phyloP scores from a whole-genome alignment of 2,329 filamentous ascomycete species.

The Leptosphaerulina australis region DNA sequence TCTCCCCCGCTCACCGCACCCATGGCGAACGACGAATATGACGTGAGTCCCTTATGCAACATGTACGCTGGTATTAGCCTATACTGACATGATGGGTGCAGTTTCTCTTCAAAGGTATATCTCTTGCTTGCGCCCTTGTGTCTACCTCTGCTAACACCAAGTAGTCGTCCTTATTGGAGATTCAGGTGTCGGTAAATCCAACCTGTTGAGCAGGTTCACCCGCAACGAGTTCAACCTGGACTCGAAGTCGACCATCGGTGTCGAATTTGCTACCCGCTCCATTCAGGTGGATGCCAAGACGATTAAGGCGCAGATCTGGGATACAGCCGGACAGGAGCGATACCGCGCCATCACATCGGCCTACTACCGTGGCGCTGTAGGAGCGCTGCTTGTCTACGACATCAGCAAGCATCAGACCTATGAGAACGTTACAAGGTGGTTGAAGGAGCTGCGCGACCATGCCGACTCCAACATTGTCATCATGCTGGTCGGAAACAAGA shows the following conservation, averaged over 20 bases:
- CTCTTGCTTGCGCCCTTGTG: slow-evolving; percentile 17
- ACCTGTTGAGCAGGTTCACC: slow-evolving; percentile 98
- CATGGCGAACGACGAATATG: slow-evolving; percentile 99
- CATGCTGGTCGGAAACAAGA: slow-evolving; percentile 99
- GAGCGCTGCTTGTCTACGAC: slow-evolving; percentile 97
- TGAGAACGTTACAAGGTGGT: slow-evolving; percentile 97
- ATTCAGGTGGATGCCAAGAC: slow-evolving; percentile 99
- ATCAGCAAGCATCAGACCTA: slow-evolving; percentile 99
- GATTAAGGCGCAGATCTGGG: slow-evolving; percentile 99
- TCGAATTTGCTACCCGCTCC: slow-evolving; percentile 97
- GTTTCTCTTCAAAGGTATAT: slow-evolving; percentile 98
- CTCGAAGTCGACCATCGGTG: slow-evolving; percentile 99
- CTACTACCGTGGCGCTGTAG: slow-evolving; percentile 97
- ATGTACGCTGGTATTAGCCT: slow-evolving; percentile 22
- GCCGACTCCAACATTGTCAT: slow-evolving; percentile 99
- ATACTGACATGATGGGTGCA: slow-evolving; percentile 52
- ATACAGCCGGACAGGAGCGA: slow-evolving; percentile 97
- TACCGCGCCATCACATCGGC: slow-evolving; percentile 99
- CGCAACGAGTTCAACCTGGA: slow-evolving; percentile 99
- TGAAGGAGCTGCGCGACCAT: slow-evolving; percentile 98
- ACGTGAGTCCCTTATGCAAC: slow-evolving; percentile 68
- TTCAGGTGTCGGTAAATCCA: slow-evolving; percentile 99
- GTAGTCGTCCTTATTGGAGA: slow-evolving; percentile 98
- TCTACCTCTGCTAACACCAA: slow-evolving; percentile 38
- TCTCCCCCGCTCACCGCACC: slow-evolving; percentile 42